Evolutionary conservation across 768 basidiomycete genomes (phyloP).

Genomic region (Phylloporus sp.): DNA sequence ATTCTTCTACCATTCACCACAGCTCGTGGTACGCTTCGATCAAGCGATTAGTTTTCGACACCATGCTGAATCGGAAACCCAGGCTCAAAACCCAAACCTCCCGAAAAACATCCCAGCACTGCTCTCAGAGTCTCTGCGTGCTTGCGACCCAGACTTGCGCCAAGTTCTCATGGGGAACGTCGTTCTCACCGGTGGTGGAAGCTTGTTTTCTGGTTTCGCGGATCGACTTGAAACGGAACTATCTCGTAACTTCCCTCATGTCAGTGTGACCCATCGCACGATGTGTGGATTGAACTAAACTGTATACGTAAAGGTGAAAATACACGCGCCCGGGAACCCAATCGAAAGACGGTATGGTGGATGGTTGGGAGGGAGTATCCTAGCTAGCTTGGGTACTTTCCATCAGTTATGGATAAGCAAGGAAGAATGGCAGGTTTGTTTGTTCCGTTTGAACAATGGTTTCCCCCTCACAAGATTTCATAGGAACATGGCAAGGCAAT

Average conservation of each 20-base stretch:
- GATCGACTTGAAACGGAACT: conserved; percentile 83
- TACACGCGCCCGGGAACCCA: conserved; percentile 88
- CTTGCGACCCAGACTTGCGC: conserved; percentile 89
- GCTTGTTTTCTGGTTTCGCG: conserved; percentile 77
- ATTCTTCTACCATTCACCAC: conserved; percentile 72
- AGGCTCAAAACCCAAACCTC: conserved; percentile 58
- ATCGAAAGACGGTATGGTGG: conserved; percentile 87
- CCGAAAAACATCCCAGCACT: conserved; percentile 76
- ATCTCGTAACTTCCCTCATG: conserved; percentile 69
- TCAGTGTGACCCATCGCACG: conserved; percentile 37
- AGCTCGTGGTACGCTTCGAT: conserved; percentile 43
- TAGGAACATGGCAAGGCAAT: conserved; percentile 83
- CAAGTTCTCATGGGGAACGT: conserved; percentile 89
- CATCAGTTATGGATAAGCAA: conserved; percentile 95
- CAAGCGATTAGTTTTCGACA: not conserved
- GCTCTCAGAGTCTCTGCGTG: conserved; percentile 71
- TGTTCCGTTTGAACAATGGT: not conserved
- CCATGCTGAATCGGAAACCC: conserved; percentile 6
- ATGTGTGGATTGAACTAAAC: conserved; percentile 5
- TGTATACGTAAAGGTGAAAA: conserved; percentile 64
- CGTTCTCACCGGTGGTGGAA: conserved; percentile 94
- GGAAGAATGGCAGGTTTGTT: conserved; percentile 85
- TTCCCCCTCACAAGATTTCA: conserved; percentile 2
- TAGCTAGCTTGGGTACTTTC: conserved; percentile 94
- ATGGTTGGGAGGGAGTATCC: conserved; percentile 95